Base-by-base conservation (phyloP, 768 basidiomycete genomes). In the Galerina marginata region DNA sequence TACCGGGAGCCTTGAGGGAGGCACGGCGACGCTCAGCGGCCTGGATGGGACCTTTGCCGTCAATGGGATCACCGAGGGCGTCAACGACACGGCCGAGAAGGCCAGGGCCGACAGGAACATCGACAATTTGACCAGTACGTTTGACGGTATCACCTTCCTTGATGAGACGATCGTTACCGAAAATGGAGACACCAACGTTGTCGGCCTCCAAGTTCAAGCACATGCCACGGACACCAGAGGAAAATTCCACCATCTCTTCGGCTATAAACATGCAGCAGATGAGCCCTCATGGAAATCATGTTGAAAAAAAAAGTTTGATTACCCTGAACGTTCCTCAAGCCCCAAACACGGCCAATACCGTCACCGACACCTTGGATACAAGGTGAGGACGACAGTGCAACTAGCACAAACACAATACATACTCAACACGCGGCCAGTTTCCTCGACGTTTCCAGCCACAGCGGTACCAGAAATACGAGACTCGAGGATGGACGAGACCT, bases 231-330 rank as follows among this genome's bases (percentile, higher is more conserved):
- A 99, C 89, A 80, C 97, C 97, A 53, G 97, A 99, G 51, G 96
- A 94, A 87, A 99, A 99, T 87, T 99, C 97, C 87, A 99, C 97
- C 97, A 99, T 99, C 89, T 99, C 97, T 83, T 99, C 97, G 81
- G 91, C 91, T 95, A 78, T 50, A 69, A 56, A 65, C 48, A 64
- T 60, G 65, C 43, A 58, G 52, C 47, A 59, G 56, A 60, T 66
- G 55, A 65, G 74, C 58, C 33, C 57, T 53, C 43, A 68, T 57
- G 62, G 49, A 38, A 49, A 54, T 25, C 57, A 46, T 29, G 51
- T 56, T 56, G 33, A 49, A 44, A 51, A 43, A 54, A 29, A 62
- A 57, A 53, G 33, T 42, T 38, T 55, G 70, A 78, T 59, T 70
- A 95, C 94, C 95, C 83, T 99, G 97, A 72, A 99, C 97, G 76